A percentile compares a stretch with the other conserved stretches of the same genome.
phyloP scores from a whole-genome alignment of 1,284 basidiomycete genomes.

The Ustilago crameri region DNA sequence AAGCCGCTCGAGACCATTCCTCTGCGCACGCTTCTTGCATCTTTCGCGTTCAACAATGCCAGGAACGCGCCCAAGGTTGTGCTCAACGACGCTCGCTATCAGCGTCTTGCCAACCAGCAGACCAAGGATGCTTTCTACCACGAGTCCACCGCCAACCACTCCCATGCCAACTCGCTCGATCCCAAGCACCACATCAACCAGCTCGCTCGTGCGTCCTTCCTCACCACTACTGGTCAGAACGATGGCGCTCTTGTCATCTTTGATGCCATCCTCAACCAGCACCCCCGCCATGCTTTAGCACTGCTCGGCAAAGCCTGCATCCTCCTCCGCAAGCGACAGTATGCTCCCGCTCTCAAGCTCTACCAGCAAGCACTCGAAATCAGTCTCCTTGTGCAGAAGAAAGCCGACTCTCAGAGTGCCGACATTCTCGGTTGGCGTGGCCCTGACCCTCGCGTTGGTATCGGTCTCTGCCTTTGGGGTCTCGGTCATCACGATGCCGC shows the following conservation, averaged over 20 bases:
- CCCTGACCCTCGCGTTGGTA: constrained; percentile 65
- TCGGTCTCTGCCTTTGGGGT: constrained; percentile 65
- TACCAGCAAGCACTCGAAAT: constrained; percentile 63
- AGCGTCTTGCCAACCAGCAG: constrained; percentile 43
- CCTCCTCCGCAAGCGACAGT: constrained; percentile 58
- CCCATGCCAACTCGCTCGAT: constrained; percentile 41
- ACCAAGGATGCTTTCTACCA: constrained; percentile 52
- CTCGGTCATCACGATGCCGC: constrained; percentile 61
- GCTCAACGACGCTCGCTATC: constrained; percentile 58
- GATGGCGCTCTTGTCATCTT: constrained; percentile 47
- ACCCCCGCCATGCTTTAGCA: constrained; percentile 56
- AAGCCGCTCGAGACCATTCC: constrained; percentile 51
- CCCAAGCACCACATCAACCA: constrained; percentile 51
- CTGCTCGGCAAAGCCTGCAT: constrained; percentile 64
- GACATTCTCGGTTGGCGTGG: constrained; percentile 49
- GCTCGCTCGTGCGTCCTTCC: constrained; percentile 48
- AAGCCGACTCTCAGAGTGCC: constrained; percentile 42
- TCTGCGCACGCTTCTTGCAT: constrained; percentile 53
- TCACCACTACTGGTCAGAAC: constrained; percentile 52
- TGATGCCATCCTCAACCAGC: constrained; percentile 50
- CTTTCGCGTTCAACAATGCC: constrained; percentile 51
- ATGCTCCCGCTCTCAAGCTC: constrained; percentile 53
- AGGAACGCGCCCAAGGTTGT: constrained; percentile 59
- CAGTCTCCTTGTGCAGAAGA: constrained; percentile 46
- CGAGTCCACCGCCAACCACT: constrained; percentile 28